phyloP scores from a whole-genome alignment of 108 stramenopile genomes.

The Cyclotella choctawhatcheeana region DNA sequence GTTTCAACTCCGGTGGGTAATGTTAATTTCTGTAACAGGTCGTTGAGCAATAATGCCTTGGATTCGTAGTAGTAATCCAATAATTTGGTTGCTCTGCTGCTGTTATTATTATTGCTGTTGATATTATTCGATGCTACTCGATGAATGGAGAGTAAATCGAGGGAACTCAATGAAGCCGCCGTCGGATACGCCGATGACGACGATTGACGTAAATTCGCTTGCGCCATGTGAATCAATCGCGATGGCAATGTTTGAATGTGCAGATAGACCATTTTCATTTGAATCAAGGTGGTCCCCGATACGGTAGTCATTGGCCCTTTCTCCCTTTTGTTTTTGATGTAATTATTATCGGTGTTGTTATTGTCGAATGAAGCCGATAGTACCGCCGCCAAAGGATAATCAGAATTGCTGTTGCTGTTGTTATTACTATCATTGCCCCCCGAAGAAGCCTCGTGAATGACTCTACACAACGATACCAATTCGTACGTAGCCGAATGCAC shows the following conservation, averaged over 20 bases:
- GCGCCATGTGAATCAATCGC: conserved; percentile 65
- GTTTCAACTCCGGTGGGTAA: conserved; percentile 20
- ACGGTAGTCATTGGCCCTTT: not conserved
- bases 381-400: conserved; percentile 75
- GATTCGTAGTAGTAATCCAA: conserved; percentile 87
- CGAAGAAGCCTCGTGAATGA: conserved; percentile 56
- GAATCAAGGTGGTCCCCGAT: conserved; percentile 45
- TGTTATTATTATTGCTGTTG: conserved; percentile 7
- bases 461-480: conserved; percentile 66
- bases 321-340: conserved; percentile 9
- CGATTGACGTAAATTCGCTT: conserved; percentile 47
- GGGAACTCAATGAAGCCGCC: conserved; percentile 73
- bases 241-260: conserved; percentile 80
- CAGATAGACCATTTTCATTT: conserved; percentile 86
- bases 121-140: not conserved
- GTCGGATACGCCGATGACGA: conserved; percentile 45
- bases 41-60: conserved; percentile 76
- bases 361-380: no score
- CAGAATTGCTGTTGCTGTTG: not conserved
- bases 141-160: conserved; percentile 64
- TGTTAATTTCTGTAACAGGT: conserved; percentile 33
- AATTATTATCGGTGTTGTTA: no score
- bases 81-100: conserved; percentile 45
- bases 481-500: conserved; percentile 71
- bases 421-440: not conserved